These are phyloP conservation scores for Intubia oerlemansii DNA, from an alignment of 2,329 filamentous ascomycete genomes.

Conservation along the genomic window DNA sequence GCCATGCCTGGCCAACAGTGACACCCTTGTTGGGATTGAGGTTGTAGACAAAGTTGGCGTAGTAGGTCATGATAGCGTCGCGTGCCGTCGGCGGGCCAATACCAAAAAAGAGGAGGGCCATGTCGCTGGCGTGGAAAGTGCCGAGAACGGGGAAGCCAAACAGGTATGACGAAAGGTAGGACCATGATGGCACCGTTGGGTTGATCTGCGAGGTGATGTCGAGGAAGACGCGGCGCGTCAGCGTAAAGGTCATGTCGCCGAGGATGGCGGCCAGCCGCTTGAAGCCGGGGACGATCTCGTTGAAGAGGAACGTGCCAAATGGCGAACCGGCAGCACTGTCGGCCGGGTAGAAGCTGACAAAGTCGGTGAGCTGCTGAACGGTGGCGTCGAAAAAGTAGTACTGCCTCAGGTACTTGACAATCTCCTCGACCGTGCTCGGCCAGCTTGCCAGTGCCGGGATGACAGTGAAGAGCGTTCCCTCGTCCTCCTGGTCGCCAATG, in stretches of 20 bases:
- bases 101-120: constrained; percentile 48
- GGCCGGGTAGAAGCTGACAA: constrained; percentile 43
- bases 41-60: constrained; percentile 49
- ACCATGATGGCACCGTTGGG: constrained; percentile 45
- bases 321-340: constrained; percentile 40
- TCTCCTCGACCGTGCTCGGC: constrained; percentile 31
- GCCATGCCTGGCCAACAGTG: neutral
- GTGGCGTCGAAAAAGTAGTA: constrained; percentile 39
- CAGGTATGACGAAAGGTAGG: constrained; percentile 53
- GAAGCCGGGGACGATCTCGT: constrained; percentile 56
- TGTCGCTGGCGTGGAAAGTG: constrained; percentile 52
- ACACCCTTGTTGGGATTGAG: constrained; percentile 43
- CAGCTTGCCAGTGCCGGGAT: constrained; percentile 44
- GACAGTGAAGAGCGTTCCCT: constrained; percentile 54
- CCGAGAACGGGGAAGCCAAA: constrained; percentile 51
- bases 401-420: constrained; percentile 38
- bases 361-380: constrained; percentile 23
- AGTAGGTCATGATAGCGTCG: constrained; percentile 41
- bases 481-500: constrained; percentile 59
- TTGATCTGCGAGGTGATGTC: constrained; percentile 20
- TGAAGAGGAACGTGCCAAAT: constrained; percentile 45
- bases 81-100: constrained; percentile 40
- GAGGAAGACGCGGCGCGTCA: constrained; percentile 47
- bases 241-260: constrained; percentile 55
- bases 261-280: constrained; percentile 58